Evolutionary conservation across 1,284 basidiomycete species (phyloP), one percentile per base, ranked within the genome.

Genomic region (Moesziomyces aphidis): DNA sequence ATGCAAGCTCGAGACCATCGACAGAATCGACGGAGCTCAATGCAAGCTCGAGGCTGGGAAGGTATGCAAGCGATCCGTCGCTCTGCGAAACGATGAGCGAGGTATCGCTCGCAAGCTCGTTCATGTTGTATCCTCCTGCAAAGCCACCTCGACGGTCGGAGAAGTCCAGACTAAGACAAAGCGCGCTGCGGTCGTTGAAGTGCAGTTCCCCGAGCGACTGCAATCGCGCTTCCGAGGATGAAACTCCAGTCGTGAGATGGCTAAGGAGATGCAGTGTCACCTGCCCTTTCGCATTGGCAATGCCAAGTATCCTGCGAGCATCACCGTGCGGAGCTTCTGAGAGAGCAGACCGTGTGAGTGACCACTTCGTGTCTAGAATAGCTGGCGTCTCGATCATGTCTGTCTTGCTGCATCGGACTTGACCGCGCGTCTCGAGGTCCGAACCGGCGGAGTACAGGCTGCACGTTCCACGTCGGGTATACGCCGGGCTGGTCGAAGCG

Each of bases 281-380:
- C 26, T 72, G 43, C 0, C 77, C 74, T 13, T 69, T 61, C 1
- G 80, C 77, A 62, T 81, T 74, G 17, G 79, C 80, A 11, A 82
- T 69, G 1, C 73, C 78, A 0, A 82, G 67, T 3, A 70, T 45
- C 17, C 55, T 53, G 10, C 71, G 52, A 4, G n/a, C 24, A 8
- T 50, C 60, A 11, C 13, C 13, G 5, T 39, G 45, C 2, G 13
- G 15, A 19, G 19, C 39, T 0, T 42, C 8, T 17, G 39, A 24
- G 15, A 17, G 42, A 3, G 6, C 3, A 0, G 26, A 17, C 15
- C 23, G 15, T 4, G 69, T 68, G 51, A 76, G 61, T 5, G 57
- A 76, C 83, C 83, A 84, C 49, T 83, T 83, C 66, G 79, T 78
- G 55, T 84, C 83, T n/a, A 84, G 59, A 19, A 84, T 78, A 5